phyloP scores from a whole-genome alignment of 345 rosid species.

The Camelina neglecta region DNA sequence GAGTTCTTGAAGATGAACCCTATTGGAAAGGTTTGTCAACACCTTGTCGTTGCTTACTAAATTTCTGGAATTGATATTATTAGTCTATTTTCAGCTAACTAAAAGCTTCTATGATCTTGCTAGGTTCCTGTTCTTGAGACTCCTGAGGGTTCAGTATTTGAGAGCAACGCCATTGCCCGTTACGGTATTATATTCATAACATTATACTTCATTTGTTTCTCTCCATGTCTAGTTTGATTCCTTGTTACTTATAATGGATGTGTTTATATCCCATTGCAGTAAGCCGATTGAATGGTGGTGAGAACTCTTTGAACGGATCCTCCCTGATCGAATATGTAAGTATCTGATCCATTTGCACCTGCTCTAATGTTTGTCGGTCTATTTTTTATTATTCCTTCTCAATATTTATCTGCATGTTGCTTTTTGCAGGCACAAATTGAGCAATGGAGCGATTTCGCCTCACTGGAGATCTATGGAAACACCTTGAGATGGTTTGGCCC shows the following conservation, averaged over 20 bases:
- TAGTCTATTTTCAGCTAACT: background rate
- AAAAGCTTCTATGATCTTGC: background rate
- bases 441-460: conserved; percentile 92
- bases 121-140: conserved; percentile 46
- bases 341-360: background rate
- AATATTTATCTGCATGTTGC: conserved; percentile 15
- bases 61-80: background rate
- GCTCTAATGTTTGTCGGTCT: background rate
- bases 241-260: conserved; percentile 24
- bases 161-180: conserved; percentile 50
- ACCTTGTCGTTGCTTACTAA: background rate
- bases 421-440: conserved; percentile 71
- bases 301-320: conserved; percentile 67
- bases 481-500: conserved; percentile 63
- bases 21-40: conserved; percentile 73
- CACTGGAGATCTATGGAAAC: conserved; percentile 77
- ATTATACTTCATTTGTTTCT: background rate
- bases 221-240: background rate
- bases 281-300: conserved; percentile 62
- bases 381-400: background rate
- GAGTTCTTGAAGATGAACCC: conserved; percentile 92
- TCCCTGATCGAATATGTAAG: conserved; percentile 74
- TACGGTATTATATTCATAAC: conserved; percentile 31
- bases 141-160: conserved; percentile 46
- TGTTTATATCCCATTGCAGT: conserved; percentile 53